Evolutionary conservation across 257 asterid species (phyloP).

Genomic region (Solanum appendiculatum): DNA sequence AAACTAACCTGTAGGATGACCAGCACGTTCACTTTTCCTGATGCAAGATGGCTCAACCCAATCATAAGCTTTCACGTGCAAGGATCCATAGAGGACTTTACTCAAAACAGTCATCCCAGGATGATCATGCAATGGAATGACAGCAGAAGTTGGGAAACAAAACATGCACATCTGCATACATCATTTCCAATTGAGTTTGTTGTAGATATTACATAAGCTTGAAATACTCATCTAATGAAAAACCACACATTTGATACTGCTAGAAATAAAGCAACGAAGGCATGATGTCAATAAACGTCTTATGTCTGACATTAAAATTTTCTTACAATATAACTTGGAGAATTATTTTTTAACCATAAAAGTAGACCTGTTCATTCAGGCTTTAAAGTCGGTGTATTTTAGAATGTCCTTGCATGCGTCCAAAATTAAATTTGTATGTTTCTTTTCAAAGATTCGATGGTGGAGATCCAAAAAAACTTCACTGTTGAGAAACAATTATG

Average conservation of each 20-base stretch:
- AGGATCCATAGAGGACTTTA: constrained; percentile 90
- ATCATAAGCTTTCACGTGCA: constrained; percentile 87
- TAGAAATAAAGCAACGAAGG: not conserved
- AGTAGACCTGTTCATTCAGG: not conserved
- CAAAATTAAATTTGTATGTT: not conserved
- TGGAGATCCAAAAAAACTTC: not conserved
- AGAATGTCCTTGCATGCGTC: not conserved
- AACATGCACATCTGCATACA: constrained; percentile 89
- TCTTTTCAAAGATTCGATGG: not conserved
- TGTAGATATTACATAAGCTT: constrained; percentile 6
- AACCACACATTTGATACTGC: not conserved
- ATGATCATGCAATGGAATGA: constrained; percentile 95
- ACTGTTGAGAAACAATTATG: not conserved
- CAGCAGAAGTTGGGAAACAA: constrained; percentile 88
- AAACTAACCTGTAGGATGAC: constrained; percentile 55
- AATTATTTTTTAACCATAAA: not conserved
- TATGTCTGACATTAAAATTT: not conserved
- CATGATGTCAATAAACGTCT: not conserved
- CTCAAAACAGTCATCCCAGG: constrained; percentile 95
- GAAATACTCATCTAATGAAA: not conserved
- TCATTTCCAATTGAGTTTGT: constrained; percentile 1
- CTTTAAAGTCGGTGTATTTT: not conserved
- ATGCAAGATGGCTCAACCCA: constrained; percentile 87
- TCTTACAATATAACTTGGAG: not conserved
- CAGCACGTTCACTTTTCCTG: constrained; percentile 34